Evolutionary conservation across 2,329 filamentous ascomycete species (phyloP).

Genomic region (Diatrype stigma): DNA sequence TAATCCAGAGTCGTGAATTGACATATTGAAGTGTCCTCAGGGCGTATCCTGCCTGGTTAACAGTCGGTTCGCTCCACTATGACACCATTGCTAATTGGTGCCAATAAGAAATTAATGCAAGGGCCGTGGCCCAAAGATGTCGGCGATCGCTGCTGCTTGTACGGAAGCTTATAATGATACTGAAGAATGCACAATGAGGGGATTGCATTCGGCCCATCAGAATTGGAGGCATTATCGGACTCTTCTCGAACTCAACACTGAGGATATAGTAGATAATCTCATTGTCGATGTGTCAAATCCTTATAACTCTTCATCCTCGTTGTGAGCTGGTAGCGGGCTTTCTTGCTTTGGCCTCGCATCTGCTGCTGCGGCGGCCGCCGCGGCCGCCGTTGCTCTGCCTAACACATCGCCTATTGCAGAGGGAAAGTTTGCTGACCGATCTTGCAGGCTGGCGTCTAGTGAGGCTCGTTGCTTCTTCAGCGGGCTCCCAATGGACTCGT

Average conservation of each 20-base stretch:
- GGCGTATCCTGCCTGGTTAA: not conserved
- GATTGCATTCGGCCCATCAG: too few species aligned
- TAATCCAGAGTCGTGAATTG: not conserved
- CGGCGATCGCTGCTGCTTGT: not conserved
- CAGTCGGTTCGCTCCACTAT: not conserved
- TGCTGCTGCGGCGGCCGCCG: conserved; percentile 1
- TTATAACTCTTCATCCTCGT: conserved; percentile 29
- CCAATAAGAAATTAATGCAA: too few species aligned
- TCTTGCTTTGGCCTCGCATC: conserved; percentile 18
- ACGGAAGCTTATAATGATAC: not conserved
- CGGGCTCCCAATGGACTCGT: conserved; percentile 59
- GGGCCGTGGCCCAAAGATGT: not conserved
- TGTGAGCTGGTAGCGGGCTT: conserved; percentile 10
- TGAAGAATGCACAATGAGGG: too few species aligned
- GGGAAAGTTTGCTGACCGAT: conserved; percentile 32
- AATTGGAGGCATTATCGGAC: too few species aligned
- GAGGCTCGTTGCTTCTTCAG: conserved; percentile 72
- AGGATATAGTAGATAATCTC: too few species aligned
- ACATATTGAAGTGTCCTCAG: not conserved
- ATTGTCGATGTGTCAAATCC: too few species aligned
- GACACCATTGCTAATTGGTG: too few species aligned
- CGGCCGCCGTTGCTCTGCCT: conserved; percentile 21
- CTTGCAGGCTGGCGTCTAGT: conserved; percentile 43
- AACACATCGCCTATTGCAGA: conserved; percentile 38
- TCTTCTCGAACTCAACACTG: too few species aligned